Percentiles rank a stretch among this genome's conserved stretches.
Evolutionary conservation across 2,329 filamentous ascomycete species (phyloP).

Genomic region (Beauveria bassiana): DNA sequence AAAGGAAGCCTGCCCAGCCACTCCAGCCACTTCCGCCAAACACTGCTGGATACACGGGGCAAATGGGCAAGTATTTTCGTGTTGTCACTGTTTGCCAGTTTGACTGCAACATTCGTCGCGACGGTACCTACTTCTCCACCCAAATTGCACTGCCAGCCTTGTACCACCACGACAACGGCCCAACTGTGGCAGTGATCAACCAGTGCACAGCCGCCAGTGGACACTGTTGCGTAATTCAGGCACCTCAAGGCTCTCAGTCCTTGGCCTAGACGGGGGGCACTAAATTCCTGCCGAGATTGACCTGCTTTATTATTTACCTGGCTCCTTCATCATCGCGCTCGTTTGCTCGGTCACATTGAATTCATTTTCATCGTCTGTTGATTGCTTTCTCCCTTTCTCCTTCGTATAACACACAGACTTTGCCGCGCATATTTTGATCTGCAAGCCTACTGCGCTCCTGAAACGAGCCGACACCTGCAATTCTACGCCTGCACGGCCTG

Average conservation of each 20-base stretch:
- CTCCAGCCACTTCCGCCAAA: not conserved
- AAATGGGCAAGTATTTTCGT: too few relatives aligned
- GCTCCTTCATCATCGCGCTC: constrained; percentile 2
- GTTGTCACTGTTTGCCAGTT: not conserved
- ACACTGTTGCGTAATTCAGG: constrained; percentile 8
- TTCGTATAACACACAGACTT: not conserved
- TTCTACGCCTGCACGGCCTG: not conserved
- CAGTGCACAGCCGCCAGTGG: not conserved
- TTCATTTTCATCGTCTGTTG: not conserved
- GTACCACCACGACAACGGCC: not conserved
- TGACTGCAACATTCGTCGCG: not conserved
- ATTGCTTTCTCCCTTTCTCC: too few relatives aligned
- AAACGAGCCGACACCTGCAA: constrained; percentile 7
- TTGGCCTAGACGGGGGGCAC: not conserved
- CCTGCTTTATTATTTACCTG: not conserved
- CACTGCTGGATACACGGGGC: not conserved
- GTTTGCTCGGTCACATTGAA: not conserved
- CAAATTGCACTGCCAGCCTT: not conserved
- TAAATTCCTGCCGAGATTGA: not conserved
- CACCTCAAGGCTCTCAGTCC: not conserved
- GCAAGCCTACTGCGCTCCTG: not conserved
- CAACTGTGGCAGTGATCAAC: not conserved
- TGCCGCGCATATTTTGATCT: not conserved
- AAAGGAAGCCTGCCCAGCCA: not conserved
- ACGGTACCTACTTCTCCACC: not conserved